These are phyloP conservation scores for Septoria linicola DNA, from an alignment of 2,329 filamentous ascomycete genomes.

Conservation along the genomic window DNA sequence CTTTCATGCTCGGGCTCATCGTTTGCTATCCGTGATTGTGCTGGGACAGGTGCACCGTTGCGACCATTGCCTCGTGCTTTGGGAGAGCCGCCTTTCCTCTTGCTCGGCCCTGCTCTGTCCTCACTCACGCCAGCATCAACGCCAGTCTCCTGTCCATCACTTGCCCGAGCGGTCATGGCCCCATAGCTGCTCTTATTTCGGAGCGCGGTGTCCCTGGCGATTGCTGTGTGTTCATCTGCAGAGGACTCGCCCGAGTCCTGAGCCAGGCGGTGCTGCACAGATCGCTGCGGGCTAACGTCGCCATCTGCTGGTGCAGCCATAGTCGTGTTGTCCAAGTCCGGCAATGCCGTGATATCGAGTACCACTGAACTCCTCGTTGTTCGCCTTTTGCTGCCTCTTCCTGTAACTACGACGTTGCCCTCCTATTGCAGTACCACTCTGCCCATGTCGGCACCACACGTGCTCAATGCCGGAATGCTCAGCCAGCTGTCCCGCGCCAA, in stretches of 20 bases:
- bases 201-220: conserved; percentile 33
- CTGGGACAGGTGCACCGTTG: conserved; percentile 12
- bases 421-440: too few relatives aligned
- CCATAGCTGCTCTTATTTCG: conserved; percentile 25
- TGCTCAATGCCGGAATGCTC: too few relatives aligned
- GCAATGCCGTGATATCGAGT: too few relatives aligned
- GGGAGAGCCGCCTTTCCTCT: conserved; percentile 24
- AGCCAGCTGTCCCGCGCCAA: too few relatives aligned
- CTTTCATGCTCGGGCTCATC: conserved; percentile 23
- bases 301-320: too few relatives aligned
- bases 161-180: conserved; percentile 26
- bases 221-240: conserved; percentile 46
- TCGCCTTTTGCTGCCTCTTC: too few relatives aligned
- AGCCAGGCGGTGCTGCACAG: too few relatives aligned
- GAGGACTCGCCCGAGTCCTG: conserved; percentile 35
- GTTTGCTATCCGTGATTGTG: conserved; percentile 12
- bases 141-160: conserved; percentile 26
- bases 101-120: conserved; percentile 12
- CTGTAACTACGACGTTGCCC: too few relatives aligned
- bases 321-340: too few relatives aligned
- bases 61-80: conserved; percentile 16
- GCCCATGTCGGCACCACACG: too few relatives aligned
- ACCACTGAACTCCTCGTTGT: too few relatives aligned
- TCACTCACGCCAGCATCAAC: not conserved
- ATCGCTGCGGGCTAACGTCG: too few relatives aligned